phyloP scores from a whole-genome alignment of 257 asterid species.

The Lantana camara region DNA sequence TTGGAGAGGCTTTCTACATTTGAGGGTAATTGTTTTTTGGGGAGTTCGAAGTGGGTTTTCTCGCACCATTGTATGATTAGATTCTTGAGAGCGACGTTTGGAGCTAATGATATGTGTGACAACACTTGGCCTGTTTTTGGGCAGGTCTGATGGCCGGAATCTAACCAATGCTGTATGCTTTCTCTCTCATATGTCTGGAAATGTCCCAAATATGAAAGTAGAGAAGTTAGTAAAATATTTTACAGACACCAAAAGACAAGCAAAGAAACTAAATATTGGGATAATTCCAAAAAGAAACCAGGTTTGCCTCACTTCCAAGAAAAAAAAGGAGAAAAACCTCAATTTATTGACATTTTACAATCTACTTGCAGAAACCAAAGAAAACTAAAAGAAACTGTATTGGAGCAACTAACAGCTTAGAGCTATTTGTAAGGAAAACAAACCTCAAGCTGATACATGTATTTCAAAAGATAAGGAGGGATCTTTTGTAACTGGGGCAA shows the following conservation, averaged over 20 bases:
- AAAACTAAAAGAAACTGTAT: not conserved
- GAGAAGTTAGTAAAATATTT: not conserved
- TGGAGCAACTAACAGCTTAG: too few species aligned
- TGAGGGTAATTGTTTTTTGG: constrained; percentile 33
- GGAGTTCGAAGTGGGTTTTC: constrained; percentile 56
- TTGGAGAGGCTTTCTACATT: constrained; percentile 21
- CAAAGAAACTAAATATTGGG: too few species aligned
- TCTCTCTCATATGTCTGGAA: constrained; percentile 84
- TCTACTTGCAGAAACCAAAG: too few species aligned
- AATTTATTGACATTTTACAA: too few species aligned
- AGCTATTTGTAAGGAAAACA: too few species aligned
- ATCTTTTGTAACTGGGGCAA: too few species aligned
- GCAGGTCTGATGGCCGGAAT: constrained; percentile 62
- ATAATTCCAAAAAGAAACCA: too few species aligned
- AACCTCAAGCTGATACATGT: too few species aligned
- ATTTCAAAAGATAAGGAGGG: too few species aligned
- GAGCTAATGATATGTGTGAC: constrained; percentile 56
- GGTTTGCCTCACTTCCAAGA: too few species aligned
- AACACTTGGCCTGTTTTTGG: constrained; percentile 77
- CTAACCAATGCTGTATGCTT: constrained; percentile 80
- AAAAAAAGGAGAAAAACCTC: too few species aligned
- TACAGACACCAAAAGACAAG: not conserved
- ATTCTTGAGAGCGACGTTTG: constrained; percentile 78
- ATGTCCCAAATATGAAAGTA: not conserved
- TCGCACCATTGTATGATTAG: constrained; percentile 76